A percentile compares a stretch with the other conserved stretches of the same genome.
These are phyloP conservation scores for Madurella fahalii DNA, from an alignment of 2,329 filamentous ascomycete genomes.

Conservation along the genomic window DNA sequence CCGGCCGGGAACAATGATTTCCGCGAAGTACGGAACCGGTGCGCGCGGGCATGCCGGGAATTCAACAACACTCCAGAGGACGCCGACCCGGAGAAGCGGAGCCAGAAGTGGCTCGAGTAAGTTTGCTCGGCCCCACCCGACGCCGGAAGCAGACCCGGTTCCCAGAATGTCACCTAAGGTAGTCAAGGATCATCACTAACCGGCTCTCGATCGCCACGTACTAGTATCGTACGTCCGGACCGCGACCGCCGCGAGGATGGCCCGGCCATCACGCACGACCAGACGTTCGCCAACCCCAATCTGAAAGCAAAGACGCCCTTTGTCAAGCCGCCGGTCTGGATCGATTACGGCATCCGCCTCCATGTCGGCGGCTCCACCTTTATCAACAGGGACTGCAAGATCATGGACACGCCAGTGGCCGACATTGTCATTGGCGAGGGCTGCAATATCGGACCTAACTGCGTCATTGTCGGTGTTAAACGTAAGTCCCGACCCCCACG, in stretches of 20 bases:
- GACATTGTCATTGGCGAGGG: conserved; percentile 32
- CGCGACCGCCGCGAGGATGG: conserved; percentile 20
- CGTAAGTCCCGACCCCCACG: conserved; percentile 15
- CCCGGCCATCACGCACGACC: conserved; percentile 24
- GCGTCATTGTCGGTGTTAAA: conserved; percentile 29
- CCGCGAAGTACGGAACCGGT: conserved; percentile 27
- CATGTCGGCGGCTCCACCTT: conserved; percentile 30
- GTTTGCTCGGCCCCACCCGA: conserved; percentile 5
- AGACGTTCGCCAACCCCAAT: conserved; percentile 27
- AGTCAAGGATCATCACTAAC: background rate
- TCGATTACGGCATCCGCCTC: conserved; percentile 34
- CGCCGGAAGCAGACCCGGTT: background rate
- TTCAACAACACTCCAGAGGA: conserved; percentile 32
- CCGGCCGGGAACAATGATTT: conserved; percentile 31
- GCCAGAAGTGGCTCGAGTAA: conserved; percentile 28
- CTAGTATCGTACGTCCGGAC: conserved; percentile 28
- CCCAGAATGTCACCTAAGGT: background rate
- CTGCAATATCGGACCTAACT: conserved; percentile 32
- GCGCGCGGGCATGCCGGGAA: conserved; percentile 28
- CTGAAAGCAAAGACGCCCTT: conserved; percentile 29
- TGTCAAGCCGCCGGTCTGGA: conserved; percentile 31
- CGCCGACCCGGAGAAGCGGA: conserved; percentile 25
- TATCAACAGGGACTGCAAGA: conserved; percentile 33
- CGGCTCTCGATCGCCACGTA: background rate
- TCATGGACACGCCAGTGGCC: conserved; percentile 34